Evolutionary conservation across 1,139 yeast species (phyloP).

Genomic region (Yamadazyma sp.): DNA sequence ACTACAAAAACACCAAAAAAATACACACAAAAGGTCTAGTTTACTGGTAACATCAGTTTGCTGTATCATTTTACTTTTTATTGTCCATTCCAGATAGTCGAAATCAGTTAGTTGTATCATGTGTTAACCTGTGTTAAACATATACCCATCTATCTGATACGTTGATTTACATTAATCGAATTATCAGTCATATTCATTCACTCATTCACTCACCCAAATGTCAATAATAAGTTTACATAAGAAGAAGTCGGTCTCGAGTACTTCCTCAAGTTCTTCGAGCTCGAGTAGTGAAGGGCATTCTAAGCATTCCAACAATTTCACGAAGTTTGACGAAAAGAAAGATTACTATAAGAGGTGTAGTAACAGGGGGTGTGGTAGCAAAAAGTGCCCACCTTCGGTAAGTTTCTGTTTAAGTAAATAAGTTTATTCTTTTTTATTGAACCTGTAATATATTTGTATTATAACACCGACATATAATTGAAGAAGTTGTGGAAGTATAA

Average conservation of each 20-base stretch:
- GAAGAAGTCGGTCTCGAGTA: constrained; percentile 17
- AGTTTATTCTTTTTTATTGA: constrained; percentile 6
- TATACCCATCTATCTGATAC: not conserved
- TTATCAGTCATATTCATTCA: not conserved
- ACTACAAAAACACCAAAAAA: not conserved
- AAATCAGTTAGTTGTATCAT: not conserved
- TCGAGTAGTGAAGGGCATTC: constrained; percentile 7
- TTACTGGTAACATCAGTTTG: not conserved
- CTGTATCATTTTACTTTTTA: not conserved
- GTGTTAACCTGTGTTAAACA: not conserved
- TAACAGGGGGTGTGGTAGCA: constrained; percentile 15
- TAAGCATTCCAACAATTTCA: constrained; percentile 16
- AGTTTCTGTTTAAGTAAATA: constrained; percentile 42
- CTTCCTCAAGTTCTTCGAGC: constrained; percentile 14
- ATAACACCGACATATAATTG: too few species aligned
- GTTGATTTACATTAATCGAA: not conserved
- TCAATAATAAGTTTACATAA: constrained; percentile 16
- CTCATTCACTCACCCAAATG: constrained; percentile 5
- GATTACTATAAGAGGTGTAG: constrained; percentile 44
- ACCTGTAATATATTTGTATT: constrained; percentile 16
- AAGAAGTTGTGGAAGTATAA: too few species aligned
- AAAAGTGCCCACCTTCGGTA: constrained; percentile 31
- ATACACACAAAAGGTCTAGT: not conserved
- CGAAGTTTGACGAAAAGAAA: constrained; percentile 42
- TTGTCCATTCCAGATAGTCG: not conserved